Base-by-base conservation (phyloP, 2,329 filamentous ascomycete species). In the Ophiostoma triangulosporum region DNA sequence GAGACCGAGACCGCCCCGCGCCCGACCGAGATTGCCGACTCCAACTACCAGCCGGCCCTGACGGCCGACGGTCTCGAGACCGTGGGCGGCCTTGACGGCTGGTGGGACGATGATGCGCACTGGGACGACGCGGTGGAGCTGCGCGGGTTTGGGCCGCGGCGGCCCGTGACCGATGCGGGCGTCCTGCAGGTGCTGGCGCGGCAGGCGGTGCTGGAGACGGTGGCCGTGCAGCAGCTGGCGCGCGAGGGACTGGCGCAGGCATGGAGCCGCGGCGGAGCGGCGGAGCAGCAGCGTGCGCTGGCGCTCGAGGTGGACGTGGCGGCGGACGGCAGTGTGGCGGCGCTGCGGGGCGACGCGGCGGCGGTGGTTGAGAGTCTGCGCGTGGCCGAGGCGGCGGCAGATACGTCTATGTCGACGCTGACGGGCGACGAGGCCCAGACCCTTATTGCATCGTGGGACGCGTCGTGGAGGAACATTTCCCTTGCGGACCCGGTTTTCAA, bases 401-500 rank as follows among this genome's bases (percentile, higher is more conserved):
- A 40, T 20, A 63, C 60, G 40, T 33, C 33, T n/a, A n/a, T n/a
- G 33, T 27, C 33, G 1, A 50, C 50, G 22, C 35, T 55, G 3
- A 33, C 49, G 11, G 52, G 62, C 0, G 66, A 70, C 3, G 69
- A 76, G 61, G 72, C 74, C 1, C 62, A 60, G 31, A 64, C 68
- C 57, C 64, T 75, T 40, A 60, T 70, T 51, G 66, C 70, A 60
- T 61, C 67, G 1, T 79, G 74, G 73, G 50, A 76, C 56, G 61
- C 66, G 11, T 71, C 71, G 52, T 88, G 82, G 81, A 77, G 80
- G 63, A 61, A 68, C 6, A 66, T 82, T 14, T 68, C 75, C 3
- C 64, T 93, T 27, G 64, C 69, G 17, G 76, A 87, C 59, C 67
- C 72, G 1, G 66, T 71, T 38, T 64, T 86, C 58, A 88, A 86